A percentile compares a stretch with the other conserved stretches of the same genome.
phyloP scores from a whole-genome alignment of 2,329 filamentous ascomycete species.

The Calycina marina region DNA sequence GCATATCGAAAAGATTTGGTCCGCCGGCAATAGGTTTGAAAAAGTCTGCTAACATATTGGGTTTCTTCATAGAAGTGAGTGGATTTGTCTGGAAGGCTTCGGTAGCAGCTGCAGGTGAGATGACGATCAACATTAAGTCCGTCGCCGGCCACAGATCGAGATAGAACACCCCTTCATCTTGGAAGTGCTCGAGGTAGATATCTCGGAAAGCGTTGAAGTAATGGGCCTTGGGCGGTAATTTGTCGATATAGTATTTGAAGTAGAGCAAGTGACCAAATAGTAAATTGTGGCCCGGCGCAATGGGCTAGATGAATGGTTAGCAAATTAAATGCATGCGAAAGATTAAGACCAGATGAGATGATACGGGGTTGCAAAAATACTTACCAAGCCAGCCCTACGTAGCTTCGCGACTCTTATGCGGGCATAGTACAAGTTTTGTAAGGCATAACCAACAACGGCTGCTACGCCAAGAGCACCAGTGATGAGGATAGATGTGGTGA shows the following conservation, averaged over 20 bases:
- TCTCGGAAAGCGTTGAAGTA: slow-evolving; percentile 7
- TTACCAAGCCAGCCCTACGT: too few species aligned
- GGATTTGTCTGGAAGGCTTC: slow-evolving; percentile 4
- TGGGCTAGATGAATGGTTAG: slow-evolving; percentile 2
- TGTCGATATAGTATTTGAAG: slow-evolving; percentile 3
- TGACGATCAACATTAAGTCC: slow-evolving; percentile 4
- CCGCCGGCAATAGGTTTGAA: slow-evolving; percentile 7
- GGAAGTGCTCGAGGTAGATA: slow-evolving; percentile 8
- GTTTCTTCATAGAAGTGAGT: background rate
- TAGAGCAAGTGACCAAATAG: slow-evolving; percentile 10
- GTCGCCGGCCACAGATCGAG: slow-evolving; percentile 7
- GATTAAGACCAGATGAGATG: too few species aligned
- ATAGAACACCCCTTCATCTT: slow-evolving; percentile 8
- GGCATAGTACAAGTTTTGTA: too few species aligned
- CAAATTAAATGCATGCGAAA: background rate
- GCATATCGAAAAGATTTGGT: slow-evolving; percentile 5
- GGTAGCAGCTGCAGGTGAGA: slow-evolving; percentile 3
- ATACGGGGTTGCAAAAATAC: too few species aligned
- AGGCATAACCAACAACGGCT: too few species aligned
- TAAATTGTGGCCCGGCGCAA: slow-evolving; percentile 6
- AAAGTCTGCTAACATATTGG: background rate
- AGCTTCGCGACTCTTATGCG: too few species aligned
- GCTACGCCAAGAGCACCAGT: too few species aligned
- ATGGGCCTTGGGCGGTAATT: slow-evolving; percentile 8
- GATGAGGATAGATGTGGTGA: too few species aligned